Evolutionary conservation across 2,329 filamentous ascomycete species (phyloP), one percentile per base, ranked within the genome.

Genomic region (Chaetomium globosum): DNA sequence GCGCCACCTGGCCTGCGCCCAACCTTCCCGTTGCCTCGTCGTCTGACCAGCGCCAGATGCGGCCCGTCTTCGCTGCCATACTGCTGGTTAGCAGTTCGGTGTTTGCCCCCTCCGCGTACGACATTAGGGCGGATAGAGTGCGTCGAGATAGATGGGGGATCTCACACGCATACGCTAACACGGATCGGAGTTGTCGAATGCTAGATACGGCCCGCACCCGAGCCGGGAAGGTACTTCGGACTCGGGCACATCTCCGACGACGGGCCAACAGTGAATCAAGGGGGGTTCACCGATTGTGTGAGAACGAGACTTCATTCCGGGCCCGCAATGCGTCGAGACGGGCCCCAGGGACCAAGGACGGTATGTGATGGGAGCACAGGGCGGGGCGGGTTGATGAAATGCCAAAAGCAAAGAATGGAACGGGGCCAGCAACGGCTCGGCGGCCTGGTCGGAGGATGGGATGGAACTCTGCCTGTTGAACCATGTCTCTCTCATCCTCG

Each of bases 381-480:
- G 64, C 49, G 51, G 55, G 61, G 61, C 49, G n/a, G 36, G 51
- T 59, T 46, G 60, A 62, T 43, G 26, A 49, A 43, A 23, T 33
- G 9, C 53, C 23, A 59, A 46, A 57, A 57, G 23, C 8, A 26
- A 52, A 52, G 36, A 49, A 59, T 52, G 53, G 57, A 31, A 57
- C 51, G 48, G 48, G 53, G 54, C 63, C 65, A 53, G 58, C 58
- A 69, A 66, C 65, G 61, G 60, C 60, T 63, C 59, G 61, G 58
- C 31, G 31, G 23, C 23, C 13, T 23, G 43, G 19, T 3, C 36
- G 36, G 31, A 31, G 16, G 55, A 58, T 31, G 49, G 49, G 10
- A 39, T 36, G 19, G 23, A 16, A 9, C 39, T 26, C 28, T 33
- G 43, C 52, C 51, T 51, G 52, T 33, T 48, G 52, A 51, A 36